Percentiles rank a stretch among this genome's conserved stretches.
These are phyloP conservation scores for Neurospora pannonica DNA, from an alignment of 495 filamentous ascomycete genomes.

Conservation along the genomic window DNA sequence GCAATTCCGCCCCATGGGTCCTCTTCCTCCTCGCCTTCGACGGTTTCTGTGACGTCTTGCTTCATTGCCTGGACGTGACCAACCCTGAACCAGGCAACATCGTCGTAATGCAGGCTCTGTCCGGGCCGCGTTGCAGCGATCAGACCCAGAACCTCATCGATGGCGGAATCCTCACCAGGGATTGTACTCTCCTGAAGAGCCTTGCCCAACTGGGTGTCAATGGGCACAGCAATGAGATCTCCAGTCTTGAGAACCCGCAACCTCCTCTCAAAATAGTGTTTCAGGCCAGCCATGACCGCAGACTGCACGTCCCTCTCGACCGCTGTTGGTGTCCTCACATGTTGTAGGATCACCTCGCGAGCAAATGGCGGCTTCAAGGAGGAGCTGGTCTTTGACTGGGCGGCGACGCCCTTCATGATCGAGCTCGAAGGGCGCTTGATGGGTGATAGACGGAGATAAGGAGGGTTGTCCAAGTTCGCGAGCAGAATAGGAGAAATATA, in stretches of 20 bases:
- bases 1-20: slow-evolving; percentile 76
- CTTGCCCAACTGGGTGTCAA: slow-evolving; percentile 73
- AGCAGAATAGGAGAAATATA: slow-evolving; percentile 81
- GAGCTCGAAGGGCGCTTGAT: slow-evolving; percentile 40
- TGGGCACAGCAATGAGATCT: slow-evolving; percentile 75
- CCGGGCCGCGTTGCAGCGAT: slow-evolving; percentile 25
- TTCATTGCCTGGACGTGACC: slow-evolving; percentile 56
- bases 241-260: slow-evolving; percentile 71
- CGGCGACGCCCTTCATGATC: slow-evolving; percentile 17
- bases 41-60: slow-evolving; percentile 34
- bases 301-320: slow-evolving; percentile 78
- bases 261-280: slow-evolving; percentile 73
- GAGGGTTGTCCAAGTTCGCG: slow-evolving; percentile 66
- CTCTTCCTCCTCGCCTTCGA: slow-evolving; percentile 41
- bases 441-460: slow-evolving; percentile 63
- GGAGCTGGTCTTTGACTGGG: slow-evolving; percentile 40
- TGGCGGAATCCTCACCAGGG: slow-evolving; percentile 47
- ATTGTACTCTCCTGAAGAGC: slow-evolving; percentile 56
- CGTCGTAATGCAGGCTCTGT: slow-evolving; percentile 34
- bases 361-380: slow-evolving; percentile 65
- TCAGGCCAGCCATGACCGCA: slow-evolving; percentile 71
- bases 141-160: slow-evolving; percentile 53
- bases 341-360: slow-evolving; percentile 83
- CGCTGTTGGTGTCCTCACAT: slow-evolving; percentile 78
- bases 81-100: slow-evolving; percentile 84